These are phyloP conservation scores for Pythium aquatile DNA, from an alignment of 352 stramenopile species.

Conservation along the genomic window DNA sequence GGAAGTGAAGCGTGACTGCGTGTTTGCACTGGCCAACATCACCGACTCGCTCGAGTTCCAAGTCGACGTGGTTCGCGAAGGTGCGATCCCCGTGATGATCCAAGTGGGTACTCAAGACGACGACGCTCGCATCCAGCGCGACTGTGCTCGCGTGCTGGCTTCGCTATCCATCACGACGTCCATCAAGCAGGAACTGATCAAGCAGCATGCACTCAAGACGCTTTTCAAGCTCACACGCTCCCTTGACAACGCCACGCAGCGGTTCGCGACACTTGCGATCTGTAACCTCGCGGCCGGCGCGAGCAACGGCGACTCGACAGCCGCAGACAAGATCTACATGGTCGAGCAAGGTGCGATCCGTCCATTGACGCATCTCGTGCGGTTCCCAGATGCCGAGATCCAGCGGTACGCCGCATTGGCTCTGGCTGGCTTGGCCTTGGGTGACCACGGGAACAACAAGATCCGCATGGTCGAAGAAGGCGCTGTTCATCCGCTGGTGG, in stretches of 20 bases:
- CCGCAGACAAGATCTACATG: constrained; percentile 83
- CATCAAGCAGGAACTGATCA: constrained; percentile 84
- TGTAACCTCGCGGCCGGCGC: constrained; percentile 89
- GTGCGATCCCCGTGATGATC: constrained; percentile 78
- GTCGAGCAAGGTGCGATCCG: constrained; percentile 91
- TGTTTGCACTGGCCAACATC: constrained; percentile 94
- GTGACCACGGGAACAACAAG: constrained; percentile 92
- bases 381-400: constrained; percentile 95
- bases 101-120: constrained; percentile 78
- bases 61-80: constrained; percentile 86
- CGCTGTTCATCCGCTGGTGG: constrained; percentile 89
- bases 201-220: constrained; percentile 78
- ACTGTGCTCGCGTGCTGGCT: constrained; percentile 89
- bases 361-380: constrained; percentile 92
- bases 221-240: constrained; percentile 93
- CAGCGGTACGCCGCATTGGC: constrained; percentile 93
- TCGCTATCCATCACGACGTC: constrained; percentile 88
- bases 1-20: constrained; percentile 89
- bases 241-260: constrained; percentile 91
- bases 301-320: constrained; percentile 15
- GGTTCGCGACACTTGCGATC: constrained; percentile 93
- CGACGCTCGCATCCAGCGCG: constrained; percentile 92
- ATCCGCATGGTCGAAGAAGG: constrained; percentile 91
- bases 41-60: constrained; percentile 90
- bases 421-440: constrained; percentile 90